A percentile compares a stretch with the other conserved stretches of the same genome.
Evolutionary conservation across 352 stramenopile genomes (phyloP).

Genomic region (Phytophthora aleatoria): DNA sequence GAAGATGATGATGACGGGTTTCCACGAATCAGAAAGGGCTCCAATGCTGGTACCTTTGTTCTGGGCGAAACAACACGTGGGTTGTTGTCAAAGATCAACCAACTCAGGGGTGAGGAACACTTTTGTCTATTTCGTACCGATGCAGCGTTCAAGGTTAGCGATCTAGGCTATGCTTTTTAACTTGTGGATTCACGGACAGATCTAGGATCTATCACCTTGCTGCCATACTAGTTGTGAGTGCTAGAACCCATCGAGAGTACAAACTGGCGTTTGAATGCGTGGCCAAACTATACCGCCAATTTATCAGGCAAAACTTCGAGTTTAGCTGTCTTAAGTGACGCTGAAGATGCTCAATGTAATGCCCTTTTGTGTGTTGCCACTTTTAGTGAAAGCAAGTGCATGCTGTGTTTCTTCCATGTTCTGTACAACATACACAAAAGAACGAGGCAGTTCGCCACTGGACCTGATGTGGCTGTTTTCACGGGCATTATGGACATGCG

Average conservation of each 20-base stretch:
- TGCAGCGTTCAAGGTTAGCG: background rate
- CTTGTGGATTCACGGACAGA: slow-evolving; percentile 12
- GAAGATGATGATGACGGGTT: slow-evolving; percentile 7
- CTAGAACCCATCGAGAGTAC: background rate
- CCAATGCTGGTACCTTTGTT: slow-evolving; percentile 1
- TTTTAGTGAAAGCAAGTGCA: background rate
- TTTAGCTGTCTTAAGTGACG: slow-evolving; percentile 10
- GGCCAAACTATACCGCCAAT: background rate
- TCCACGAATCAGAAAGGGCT: slow-evolving; percentile 3
- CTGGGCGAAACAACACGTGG: background rate
- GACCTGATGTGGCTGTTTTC: slow-evolving; percentile 3
- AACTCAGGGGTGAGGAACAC: background rate
- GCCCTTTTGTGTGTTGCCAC: background rate
- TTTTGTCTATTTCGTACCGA: slow-evolving; percentile 13
- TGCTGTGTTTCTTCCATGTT: slow-evolving; percentile 3
- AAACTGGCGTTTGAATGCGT: background rate
- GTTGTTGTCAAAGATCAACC: slow-evolving; percentile 1
- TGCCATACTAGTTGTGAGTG: background rate
- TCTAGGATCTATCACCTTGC: background rate
- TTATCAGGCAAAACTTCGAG: background rate
- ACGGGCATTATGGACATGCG: slow-evolving; percentile 14
- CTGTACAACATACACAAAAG: slow-evolving; percentile 14
- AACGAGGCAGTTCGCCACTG: slow-evolving; percentile 3
- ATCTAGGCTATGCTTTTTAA: slow-evolving; percentile 12
- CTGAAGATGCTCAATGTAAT: slow-evolving; percentile 8